Percentiles rank a stretch among this genome's conserved stretches.
These are phyloP conservation scores for Colletotrichum sp. DNA, from an alignment of 2,329 filamentous ascomycete species.

Conservation along the genomic window DNA sequence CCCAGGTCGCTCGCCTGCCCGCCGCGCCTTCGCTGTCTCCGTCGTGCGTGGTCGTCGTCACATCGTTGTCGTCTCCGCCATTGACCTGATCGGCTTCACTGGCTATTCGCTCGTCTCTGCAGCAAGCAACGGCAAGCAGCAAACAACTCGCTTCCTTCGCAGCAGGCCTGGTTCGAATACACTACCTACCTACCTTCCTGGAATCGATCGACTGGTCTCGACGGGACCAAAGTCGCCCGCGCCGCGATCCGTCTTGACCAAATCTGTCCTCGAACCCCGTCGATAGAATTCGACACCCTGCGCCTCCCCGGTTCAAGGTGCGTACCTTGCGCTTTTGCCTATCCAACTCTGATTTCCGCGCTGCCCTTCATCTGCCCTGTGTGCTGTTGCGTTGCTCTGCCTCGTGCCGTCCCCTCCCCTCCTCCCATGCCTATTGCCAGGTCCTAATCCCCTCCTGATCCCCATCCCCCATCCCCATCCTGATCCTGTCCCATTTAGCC, in stretches of 20 bases:
- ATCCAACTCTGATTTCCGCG: neutral
- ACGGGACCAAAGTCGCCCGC: neutral
- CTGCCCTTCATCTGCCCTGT: neutral
- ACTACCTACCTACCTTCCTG: neutral
- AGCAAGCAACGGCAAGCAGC: neutral
- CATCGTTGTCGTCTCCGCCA: neutral
- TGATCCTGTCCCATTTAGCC: slow-evolving; percentile 17
- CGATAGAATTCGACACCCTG: neutral
- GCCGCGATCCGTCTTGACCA: neutral
- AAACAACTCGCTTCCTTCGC: neutral
- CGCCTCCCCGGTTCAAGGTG: slow-evolving; percentile 3
- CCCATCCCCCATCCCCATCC: slow-evolving; percentile 3
- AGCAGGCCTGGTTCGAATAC: neutral
- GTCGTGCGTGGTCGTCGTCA: neutral
- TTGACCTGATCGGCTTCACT: neutral
- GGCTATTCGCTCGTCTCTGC: neutral
- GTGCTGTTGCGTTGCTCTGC: slow-evolving; percentile 12
- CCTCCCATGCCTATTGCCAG: neutral
- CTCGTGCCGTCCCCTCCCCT: neutral
- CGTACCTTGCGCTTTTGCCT: neutral
- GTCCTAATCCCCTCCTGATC: neutral
- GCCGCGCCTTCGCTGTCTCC: neutral
- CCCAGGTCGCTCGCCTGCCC: neutral
- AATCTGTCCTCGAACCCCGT: neutral
- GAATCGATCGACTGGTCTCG: neutral